A percentile compares a stretch with the other conserved stretches of the same genome.
Conservation (phyloP, 2,329 filamentous ascomycete genomes). For the Diplodia seriata region DNA sequence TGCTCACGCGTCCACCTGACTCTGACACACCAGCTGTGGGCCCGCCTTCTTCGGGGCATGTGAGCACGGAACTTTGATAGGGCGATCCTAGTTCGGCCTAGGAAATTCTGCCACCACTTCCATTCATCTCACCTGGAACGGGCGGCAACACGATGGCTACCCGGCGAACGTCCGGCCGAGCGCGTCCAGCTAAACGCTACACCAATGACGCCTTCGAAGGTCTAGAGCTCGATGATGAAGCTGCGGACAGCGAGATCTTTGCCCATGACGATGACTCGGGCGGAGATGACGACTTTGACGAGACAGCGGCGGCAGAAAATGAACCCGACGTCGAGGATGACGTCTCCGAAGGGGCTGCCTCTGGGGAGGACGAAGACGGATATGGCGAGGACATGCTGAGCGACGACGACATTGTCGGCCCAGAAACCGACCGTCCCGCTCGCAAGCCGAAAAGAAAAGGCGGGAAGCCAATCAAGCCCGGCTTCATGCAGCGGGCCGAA, state of each 20-base stretch:
- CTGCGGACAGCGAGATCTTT: constrained; percentile 1
- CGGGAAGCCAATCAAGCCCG: constrained; percentile 23
- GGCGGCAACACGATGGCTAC: constrained; percentile 28
- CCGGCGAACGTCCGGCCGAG: constrained; percentile 30
- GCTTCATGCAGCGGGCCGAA: constrained; percentile 32
- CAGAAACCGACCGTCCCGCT: background rate
- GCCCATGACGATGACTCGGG: constrained; percentile 40
- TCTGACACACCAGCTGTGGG: constrained; percentile 2
- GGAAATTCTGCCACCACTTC: background rate
- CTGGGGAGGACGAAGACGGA: constrained; percentile 31
- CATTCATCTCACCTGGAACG: background rate
- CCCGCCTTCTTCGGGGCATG: background rate
- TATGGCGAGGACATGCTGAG: constrained; percentile 33
- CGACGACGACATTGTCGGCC: constrained; percentile 37
- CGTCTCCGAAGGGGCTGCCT: constrained; percentile 22
- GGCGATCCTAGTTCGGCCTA: background rate
- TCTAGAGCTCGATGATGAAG: constrained; percentile 39
- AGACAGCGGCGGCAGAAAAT: constrained; percentile 27
- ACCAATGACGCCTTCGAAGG: constrained; percentile 47
- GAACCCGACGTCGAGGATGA: constrained; percentile 37
- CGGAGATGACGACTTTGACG: constrained; percentile 44
- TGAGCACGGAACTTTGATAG: background rate
- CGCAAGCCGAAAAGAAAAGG: constrained; percentile 24
- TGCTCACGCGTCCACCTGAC: constrained; percentile 26
- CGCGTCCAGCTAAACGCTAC: constrained; percentile 36